These are phyloP conservation scores for Fusarium chaquense DNA, from an alignment of 2,329 filamentous ascomycete genomes.

Conservation along the genomic window DNA sequence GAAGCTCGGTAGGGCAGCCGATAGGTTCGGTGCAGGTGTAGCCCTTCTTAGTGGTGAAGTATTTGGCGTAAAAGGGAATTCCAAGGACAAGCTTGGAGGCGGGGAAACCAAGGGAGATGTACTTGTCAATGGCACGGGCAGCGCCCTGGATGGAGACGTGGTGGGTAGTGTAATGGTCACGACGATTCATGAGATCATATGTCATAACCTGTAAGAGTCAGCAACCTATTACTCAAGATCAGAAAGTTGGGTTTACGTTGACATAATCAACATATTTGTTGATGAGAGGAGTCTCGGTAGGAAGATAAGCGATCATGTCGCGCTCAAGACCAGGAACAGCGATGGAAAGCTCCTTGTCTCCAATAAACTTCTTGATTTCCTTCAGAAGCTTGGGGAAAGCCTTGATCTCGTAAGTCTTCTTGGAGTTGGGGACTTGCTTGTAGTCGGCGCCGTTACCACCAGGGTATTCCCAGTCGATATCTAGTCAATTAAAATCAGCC, in stretches of 20 bases:
- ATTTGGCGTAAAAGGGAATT: slow-evolving; percentile 77
- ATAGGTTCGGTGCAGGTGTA: slow-evolving; percentile 61
- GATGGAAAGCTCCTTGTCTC: slow-evolving; percentile 72
- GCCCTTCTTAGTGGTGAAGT: slow-evolving; percentile 67
- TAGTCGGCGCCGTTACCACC: slow-evolving; percentile 78
- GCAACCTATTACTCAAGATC: accelerated
- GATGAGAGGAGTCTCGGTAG: slow-evolving; percentile 67
- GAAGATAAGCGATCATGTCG: slow-evolving; percentile 77
- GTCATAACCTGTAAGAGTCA: slow-evolving; percentile 66
- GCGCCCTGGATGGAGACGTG: slow-evolving; percentile 70
- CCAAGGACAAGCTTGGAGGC: slow-evolving; percentile 72
- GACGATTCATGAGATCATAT: slow-evolving; percentile 79
- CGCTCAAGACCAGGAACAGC: slow-evolving; percentile 71
- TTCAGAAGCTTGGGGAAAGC: slow-evolving; percentile 71
- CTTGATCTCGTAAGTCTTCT: slow-evolving; percentile 70
- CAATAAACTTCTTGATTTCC: slow-evolving; percentile 69
- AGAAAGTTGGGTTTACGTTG: slow-evolving; percentile 56
- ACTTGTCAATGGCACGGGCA: slow-evolving; percentile 67
- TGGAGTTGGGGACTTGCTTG: slow-evolving; percentile 68
- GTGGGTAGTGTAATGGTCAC: slow-evolving; percentile 74
- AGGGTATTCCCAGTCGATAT: slow-evolving; percentile 75
- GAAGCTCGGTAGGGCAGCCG: slow-evolving; percentile 68
- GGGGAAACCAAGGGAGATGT: slow-evolving; percentile 67
- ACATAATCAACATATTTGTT: slow-evolving; percentile 72
- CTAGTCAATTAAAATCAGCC: slow-evolving; percentile 46